Evolutionary conservation across 768 basidiomycete genomes (phyloP).

Genomic region (Russula olivacea): DNA sequence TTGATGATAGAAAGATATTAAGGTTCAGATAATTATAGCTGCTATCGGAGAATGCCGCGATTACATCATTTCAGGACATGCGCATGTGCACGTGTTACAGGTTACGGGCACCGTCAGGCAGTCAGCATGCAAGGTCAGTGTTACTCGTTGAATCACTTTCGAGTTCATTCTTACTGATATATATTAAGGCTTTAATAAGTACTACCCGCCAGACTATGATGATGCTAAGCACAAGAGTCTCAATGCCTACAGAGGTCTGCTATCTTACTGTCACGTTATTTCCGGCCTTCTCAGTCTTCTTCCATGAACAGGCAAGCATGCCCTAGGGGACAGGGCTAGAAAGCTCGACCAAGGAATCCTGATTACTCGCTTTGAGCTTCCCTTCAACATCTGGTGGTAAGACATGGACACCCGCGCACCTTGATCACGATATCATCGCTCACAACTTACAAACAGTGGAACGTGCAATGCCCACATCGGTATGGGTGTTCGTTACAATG

Average conservation of each 20-base stretch:
- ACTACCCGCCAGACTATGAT: slow-evolving; percentile 74
- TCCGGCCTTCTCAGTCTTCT: slow-evolving; percentile 1
- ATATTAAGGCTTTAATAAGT: slow-evolving; percentile 62
- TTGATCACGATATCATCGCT: not conserved
- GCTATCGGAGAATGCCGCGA: slow-evolving; percentile 6
- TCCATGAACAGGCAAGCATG: slow-evolving; percentile 72
- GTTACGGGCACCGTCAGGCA: not conserved
- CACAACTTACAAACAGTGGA: slow-evolving; percentile 45
- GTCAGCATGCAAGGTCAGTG: slow-evolving; percentile 40
- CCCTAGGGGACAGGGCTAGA: slow-evolving; percentile 85
- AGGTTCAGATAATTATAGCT: slow-evolving; percentile 10
- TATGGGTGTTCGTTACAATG: slow-evolving; percentile 99
- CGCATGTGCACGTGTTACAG: not conserved
- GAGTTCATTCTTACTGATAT: slow-evolving; percentile 11
- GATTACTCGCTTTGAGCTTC: slow-evolving; percentile 91
- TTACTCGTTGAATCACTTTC: not conserved
- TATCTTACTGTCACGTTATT: not conserved
- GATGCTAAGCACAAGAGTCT: slow-evolving; percentile 64
- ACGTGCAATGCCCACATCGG: slow-evolving; percentile 96
- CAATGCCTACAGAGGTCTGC: slow-evolving; percentile 62
- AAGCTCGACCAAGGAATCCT: slow-evolving; percentile 96
- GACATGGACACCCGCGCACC: slow-evolving; percentile 27
- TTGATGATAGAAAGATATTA: slow-evolving; percentile 16
- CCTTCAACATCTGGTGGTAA: slow-evolving; percentile 96
- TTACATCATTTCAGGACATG: too few species aligned